A percentile compares a stretch with the other conserved stretches of the same genome.
Conservation (phyloP, 352 stramenopile species). For the Pythium apleroticum region DNA sequence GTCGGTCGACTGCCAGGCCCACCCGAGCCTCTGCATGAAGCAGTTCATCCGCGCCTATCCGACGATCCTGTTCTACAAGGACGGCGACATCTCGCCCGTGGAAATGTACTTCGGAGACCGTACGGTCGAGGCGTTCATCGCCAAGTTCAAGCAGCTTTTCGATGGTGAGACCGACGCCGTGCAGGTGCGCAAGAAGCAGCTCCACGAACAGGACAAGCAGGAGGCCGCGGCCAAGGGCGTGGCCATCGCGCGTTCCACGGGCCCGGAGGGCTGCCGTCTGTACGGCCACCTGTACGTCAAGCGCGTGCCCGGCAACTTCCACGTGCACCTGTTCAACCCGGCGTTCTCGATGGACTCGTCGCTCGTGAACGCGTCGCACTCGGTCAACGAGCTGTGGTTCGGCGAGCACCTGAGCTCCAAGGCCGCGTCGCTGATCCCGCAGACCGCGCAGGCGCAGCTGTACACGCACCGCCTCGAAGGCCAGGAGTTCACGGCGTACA, state of each 20-base stretch:
- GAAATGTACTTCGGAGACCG: conserved; percentile 96
- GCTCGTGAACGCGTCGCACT: conserved; percentile 93
- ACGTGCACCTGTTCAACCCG: conserved; percentile 97
- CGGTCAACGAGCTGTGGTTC: conserved; percentile 97
- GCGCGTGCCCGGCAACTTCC: conserved; percentile 97
- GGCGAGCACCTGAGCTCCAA: conserved; percentile 68
- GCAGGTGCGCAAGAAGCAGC: conserved; percentile 89
- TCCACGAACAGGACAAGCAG: conserved; percentile 94
- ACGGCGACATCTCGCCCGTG: conserved; percentile 87
- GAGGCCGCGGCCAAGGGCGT: conserved; percentile 54
- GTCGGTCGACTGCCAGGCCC: conserved; percentile 93
- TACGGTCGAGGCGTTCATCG: conserved; percentile 88
- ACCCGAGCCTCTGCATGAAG: conserved; percentile 92
- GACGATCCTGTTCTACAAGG: conserved; percentile 96
- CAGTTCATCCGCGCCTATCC: conserved; percentile 97
- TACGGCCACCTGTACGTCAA: conserved; percentile 84
- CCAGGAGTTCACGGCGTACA: conserved; percentile 86
- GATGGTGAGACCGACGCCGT: conserved; percentile 68
- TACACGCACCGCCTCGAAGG: conserved; percentile 94
- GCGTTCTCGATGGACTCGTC: conserved; percentile 88
- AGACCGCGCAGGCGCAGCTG: conserved; percentile 86
- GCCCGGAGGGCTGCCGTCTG: conserved; percentile 75
- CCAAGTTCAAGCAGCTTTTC: conserved; percentile 91
- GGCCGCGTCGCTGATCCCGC: conserved; percentile 77
- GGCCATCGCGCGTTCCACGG: conserved; percentile 58